These are phyloP conservation scores for Raffaelea arxii DNA, from an alignment of 2,329 filamentous ascomycete genomes.

Conservation along the genomic window DNA sequence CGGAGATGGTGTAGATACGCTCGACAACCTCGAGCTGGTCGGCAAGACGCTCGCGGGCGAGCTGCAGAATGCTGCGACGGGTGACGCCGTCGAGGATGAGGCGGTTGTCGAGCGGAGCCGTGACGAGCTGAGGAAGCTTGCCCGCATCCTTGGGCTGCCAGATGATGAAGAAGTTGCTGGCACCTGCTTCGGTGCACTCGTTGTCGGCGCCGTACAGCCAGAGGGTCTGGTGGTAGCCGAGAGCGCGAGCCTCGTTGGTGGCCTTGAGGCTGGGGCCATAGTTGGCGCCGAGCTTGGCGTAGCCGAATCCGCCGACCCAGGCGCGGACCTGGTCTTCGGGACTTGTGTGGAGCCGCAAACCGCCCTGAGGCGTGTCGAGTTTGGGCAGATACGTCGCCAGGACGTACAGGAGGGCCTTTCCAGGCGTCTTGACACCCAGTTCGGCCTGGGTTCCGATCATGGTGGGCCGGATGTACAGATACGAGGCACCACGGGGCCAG, in stretches of 20 bases:
- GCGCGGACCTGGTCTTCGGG: constrained; percentile 77
- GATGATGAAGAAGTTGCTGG: constrained; percentile 84
- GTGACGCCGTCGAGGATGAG: constrained; percentile 86
- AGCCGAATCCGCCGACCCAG: constrained; percentile 89
- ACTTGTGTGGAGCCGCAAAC: constrained; percentile 68
- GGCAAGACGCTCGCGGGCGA: constrained; percentile 54
- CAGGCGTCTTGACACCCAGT: constrained; percentile 71
- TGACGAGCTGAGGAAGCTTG: constrained; percentile 59
- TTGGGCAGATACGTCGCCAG: constrained; percentile 56
- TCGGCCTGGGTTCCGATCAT: constrained; percentile 75
- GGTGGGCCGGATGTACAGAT: constrained; percentile 78
- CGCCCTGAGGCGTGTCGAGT: constrained; percentile 40
- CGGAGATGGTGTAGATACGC: constrained; percentile 71
- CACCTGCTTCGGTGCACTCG: constrained; percentile 82
- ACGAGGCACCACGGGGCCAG: constrained; percentile 53
- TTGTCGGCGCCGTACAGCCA: constrained; percentile 78
- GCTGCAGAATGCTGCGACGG: constrained; percentile 66
- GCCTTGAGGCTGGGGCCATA: constrained; percentile 78
- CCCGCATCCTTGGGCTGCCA: constrained; percentile 54
- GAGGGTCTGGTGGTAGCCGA: constrained; percentile 82
- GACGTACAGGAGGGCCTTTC: constrained; percentile 81
- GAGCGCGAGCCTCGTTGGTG: constrained; percentile 60
- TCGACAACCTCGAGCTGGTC: constrained; percentile 63
- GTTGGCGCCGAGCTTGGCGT: constrained; percentile 87
- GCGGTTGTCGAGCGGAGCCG: constrained; percentile 71